These are phyloP conservation scores for Paecilomyces niveus DNA, from an alignment of 2,329 filamentous ascomycete species.

Conservation along the genomic window DNA sequence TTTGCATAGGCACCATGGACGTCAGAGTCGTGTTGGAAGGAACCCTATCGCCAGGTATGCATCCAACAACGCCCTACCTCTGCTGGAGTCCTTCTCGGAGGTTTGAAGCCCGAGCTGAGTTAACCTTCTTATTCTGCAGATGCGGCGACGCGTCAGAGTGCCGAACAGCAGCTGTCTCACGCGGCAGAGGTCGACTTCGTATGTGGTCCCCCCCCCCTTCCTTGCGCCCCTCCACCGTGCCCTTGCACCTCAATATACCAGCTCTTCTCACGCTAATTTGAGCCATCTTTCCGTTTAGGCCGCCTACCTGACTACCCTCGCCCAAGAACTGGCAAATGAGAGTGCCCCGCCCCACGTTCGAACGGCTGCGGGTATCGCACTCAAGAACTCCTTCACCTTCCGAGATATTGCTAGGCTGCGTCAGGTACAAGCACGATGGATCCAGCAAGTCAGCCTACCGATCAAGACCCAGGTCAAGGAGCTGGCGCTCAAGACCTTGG, in stretches of 20 bases:
- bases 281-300: slow-evolving; percentile 50
- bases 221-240: slow-evolving; percentile 14
- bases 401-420: slow-evolving; percentile 82
- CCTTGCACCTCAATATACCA: background rate
- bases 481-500: slow-evolving; percentile 79
- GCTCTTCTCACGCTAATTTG: slow-evolving; percentile 14
- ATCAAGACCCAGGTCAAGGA: slow-evolving; percentile 86
- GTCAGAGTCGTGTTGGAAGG: slow-evolving; percentile 97
- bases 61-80: slow-evolving; percentile 10
- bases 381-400: slow-evolving; percentile 97
- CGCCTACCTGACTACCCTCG: slow-evolving; percentile 85
- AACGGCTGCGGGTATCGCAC: slow-evolving; percentile 86
- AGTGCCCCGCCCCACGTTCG: slow-evolving; percentile 74
- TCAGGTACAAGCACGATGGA: slow-evolving; percentile 90
- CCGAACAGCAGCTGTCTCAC: slow-evolving; percentile 88
- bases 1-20: slow-evolving; percentile 61
- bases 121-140: slow-evolving; percentile 52
- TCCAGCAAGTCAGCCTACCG: slow-evolving; percentile 69
- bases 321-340: slow-evolving; percentile 91
- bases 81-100: slow-evolving; percentile 9
- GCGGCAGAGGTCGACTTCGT: slow-evolving; percentile 96
- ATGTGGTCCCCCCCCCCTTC: slow-evolving; percentile 41
- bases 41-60: slow-evolving; percentile 87
- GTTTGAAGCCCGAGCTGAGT: slow-evolving; percentile 15
- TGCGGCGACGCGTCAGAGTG: slow-evolving; percentile 78